Percentiles rank a stretch among this genome's conserved stretches.
These are phyloP conservation scores for Phoma sp. DNA, from an alignment of 2,329 filamentous ascomycete genomes.

Conservation along the genomic window DNA sequence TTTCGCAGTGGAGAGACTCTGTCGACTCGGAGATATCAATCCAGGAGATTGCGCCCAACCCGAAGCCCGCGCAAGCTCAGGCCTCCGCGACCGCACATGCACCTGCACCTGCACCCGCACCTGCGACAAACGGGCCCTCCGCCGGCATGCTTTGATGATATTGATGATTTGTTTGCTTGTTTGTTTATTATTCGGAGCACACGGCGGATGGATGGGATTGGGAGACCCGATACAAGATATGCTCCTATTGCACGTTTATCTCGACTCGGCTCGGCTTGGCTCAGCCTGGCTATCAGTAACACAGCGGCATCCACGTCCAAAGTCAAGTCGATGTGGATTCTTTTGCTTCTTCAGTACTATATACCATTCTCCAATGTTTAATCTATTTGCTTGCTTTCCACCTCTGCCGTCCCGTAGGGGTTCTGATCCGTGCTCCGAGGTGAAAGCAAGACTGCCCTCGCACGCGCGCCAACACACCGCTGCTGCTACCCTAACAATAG, in stretches of 20 bases:
- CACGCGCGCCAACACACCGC: not conserved
- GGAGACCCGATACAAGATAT: constrained; percentile 4
- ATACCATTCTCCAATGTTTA: constrained; percentile 23
- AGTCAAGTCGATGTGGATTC: not conserved
- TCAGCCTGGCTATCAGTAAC: too few species aligned
- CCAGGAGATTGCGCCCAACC: constrained; percentile 12
- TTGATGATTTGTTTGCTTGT: not conserved
- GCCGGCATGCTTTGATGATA: constrained; percentile 18
- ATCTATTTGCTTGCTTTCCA: constrained; percentile 9
- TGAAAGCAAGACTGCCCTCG: not conserved
- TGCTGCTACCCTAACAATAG: not conserved
- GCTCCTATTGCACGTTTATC: not conserved
- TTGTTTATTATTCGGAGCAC: constrained; percentile 3
- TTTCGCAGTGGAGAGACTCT: constrained; percentile 43
- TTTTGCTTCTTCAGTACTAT: constrained; percentile 1
- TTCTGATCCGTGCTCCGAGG: not conserved
- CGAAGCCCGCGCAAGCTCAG: constrained; percentile 3
- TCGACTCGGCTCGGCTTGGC: too few species aligned
- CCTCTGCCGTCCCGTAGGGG: not conserved
- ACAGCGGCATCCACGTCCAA: too few species aligned
- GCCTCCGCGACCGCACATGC: not conserved
- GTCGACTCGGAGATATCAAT: constrained; percentile 10
- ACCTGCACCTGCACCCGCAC: not conserved
- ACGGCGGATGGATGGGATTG: not conserved
- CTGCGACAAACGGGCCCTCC: constrained; percentile 5